These are phyloP conservation scores for Podaxis pistillaris DNA, from an alignment of 768 basidiomycete species.

Conservation along the genomic window DNA sequence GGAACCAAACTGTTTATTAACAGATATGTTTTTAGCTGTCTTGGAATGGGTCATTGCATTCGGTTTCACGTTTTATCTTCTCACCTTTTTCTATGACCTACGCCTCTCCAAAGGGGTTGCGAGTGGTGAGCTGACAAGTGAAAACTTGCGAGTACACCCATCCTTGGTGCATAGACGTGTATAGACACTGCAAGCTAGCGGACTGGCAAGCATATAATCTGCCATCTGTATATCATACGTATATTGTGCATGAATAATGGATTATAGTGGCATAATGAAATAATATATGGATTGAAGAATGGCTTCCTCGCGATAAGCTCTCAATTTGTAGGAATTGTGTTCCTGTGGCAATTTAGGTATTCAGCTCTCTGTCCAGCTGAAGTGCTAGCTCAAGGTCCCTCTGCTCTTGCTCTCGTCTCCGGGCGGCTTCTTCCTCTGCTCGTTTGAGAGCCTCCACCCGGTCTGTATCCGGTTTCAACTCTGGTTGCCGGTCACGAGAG, in stretches of 20 bases:
- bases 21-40: constrained; percentile 38
- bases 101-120: constrained; percentile 52
- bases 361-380: constrained; percentile 54
- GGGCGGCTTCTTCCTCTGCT: constrained; percentile 38
- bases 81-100: constrained; percentile 75
- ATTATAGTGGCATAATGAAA: not conserved
- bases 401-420: constrained; percentile 37
- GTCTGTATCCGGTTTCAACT: constrained; percentile 27
- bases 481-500: constrained; percentile 16
- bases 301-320: not conserved
- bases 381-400: constrained; percentile 49
- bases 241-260: not conserved
- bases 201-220: not conserved
- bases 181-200: not conserved
- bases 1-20: not conserved
- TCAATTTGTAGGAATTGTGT: not conserved
- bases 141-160: constrained; percentile 22
- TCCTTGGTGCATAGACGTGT: constrained; percentile 10
- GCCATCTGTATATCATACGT: not conserved
- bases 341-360: constrained; percentile 24
- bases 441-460: constrained; percentile 31
- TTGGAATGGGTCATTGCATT: constrained; percentile 76
- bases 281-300: not conserved
- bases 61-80: constrained; percentile 69
- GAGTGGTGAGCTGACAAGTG: constrained; percentile 42